These are phyloP conservation scores for Neurospora sp. DNA, from an alignment of 495 filamentous ascomycete species.

Conservation along the genomic window DNA sequence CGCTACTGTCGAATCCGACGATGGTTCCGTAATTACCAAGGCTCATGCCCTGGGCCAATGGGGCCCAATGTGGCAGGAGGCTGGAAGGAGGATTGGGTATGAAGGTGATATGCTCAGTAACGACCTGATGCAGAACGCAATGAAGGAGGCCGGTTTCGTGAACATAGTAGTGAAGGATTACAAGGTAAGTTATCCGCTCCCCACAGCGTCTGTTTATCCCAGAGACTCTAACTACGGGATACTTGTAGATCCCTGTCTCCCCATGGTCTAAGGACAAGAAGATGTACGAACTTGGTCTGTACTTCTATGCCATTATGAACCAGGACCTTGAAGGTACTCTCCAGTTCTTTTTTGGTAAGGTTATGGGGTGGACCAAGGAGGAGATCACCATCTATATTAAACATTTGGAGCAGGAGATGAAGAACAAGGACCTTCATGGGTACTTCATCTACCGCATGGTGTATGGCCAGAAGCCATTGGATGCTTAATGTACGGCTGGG, in stretches of 20 bases:
- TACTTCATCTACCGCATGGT: constrained; percentile 14
- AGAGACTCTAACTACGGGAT: not conserved
- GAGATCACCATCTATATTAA: not conserved
- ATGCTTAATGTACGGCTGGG: not conserved
- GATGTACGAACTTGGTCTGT: constrained; percentile 37
- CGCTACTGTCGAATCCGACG: not conserved
- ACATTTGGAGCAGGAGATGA: not conserved
- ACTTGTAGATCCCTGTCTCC: not conserved
- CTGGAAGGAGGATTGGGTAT: constrained; percentile 7
- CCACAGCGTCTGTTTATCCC: not conserved
- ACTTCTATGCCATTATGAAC: constrained; percentile 11
- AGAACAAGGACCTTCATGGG: constrained; percentile 5
- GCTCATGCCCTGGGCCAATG: constrained; percentile 20
- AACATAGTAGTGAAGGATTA: constrained; percentile 32
- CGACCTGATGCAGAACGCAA: constrained; percentile 43
- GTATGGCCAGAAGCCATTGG: constrained; percentile 22
- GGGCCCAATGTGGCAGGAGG: constrained; percentile 18
- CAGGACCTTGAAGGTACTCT: constrained; percentile 17
- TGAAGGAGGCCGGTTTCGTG: constrained; percentile 47
- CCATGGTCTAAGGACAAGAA: constrained; percentile 26
- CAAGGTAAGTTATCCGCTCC: not conserved
- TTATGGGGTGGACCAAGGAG: constrained; percentile 17
- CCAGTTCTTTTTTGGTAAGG: constrained; percentile 17
- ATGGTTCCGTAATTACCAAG: not conserved
- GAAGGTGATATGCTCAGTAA: constrained; percentile 4